Conservation (phyloP, 202 grass and related monocot species). For the Setaria italica region DNA sequence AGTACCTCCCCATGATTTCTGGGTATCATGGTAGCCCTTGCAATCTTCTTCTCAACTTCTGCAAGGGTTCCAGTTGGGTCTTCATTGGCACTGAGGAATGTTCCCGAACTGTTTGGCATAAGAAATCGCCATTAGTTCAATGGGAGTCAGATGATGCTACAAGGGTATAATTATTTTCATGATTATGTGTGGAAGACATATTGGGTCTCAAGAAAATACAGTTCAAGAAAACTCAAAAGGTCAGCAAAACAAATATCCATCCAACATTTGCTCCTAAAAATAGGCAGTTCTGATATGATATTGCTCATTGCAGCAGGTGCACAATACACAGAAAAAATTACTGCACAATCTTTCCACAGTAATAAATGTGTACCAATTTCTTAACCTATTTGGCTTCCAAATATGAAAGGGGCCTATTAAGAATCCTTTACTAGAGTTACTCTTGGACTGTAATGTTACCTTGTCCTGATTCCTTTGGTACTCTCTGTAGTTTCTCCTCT, state of each 20-base stretch:
- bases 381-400: neutral
- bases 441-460: slow-evolving; percentile 49
- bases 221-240: slow-evolving; percentile 25
- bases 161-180: neutral
- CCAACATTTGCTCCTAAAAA: neutral
- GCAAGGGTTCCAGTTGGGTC: slow-evolving; percentile 77
- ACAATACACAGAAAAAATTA: neutral
- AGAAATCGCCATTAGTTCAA: slow-evolving; percentile 39
- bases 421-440: slow-evolving; percentile 8
- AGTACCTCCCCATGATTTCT: slow-evolving; percentile 90
- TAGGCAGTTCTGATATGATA: neutral
- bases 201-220: neutral
- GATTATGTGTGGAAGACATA: slow-evolving; percentile 4
- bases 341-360: neutral
- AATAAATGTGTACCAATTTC: neutral
- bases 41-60: slow-evolving; percentile 89
- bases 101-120: slow-evolving; percentile 76
- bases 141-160: neutral
- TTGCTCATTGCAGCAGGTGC: neutral
- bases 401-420: no score
- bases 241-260: neutral
- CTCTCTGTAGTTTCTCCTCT: slow-evolving; percentile 82
- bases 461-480: slow-evolving; percentile 98
- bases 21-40: slow-evolving; percentile 87
- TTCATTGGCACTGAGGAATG: slow-evolving; percentile 87